These are phyloP conservation scores for Cladophialophora yegresii DNA, from an alignment of 2,329 filamentous ascomycete species.

Conservation along the genomic window DNA sequence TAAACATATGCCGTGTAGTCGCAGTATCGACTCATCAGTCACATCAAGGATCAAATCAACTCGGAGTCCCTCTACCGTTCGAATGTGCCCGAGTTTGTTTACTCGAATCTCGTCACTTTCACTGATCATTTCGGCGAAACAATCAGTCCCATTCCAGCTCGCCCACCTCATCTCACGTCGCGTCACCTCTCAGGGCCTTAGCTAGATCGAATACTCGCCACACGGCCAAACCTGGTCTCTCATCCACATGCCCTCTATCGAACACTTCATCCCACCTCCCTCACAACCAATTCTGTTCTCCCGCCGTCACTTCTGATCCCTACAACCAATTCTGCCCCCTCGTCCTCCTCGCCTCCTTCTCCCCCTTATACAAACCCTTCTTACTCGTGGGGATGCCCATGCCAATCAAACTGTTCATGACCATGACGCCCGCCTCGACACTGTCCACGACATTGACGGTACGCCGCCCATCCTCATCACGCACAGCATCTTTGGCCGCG, in stretches of 20 bases:
- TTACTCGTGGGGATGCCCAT: conserved; percentile 40
- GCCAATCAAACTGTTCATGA: conserved; percentile 37
- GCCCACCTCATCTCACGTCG: too few relatives aligned
- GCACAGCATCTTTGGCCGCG: conserved; percentile 52
- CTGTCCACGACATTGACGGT: conserved; percentile 55
- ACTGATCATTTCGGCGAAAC: not conserved
- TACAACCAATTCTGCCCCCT: conserved; percentile 40
- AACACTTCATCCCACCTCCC: too few relatives aligned
- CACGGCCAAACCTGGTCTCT: too few relatives aligned
- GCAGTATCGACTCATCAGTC: not conserved
- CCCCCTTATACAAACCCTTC: conserved; percentile 39
- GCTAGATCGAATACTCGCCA: too few relatives aligned
- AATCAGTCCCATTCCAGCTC: too few relatives aligned
- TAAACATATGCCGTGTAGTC: not conserved
- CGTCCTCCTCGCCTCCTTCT: conserved; percentile 35
- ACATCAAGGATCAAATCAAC: not conserved
- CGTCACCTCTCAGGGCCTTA: too few relatives aligned
- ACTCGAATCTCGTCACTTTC: not conserved
- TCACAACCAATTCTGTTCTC: conserved; percentile 35
- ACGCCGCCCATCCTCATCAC: conserved; percentile 42
- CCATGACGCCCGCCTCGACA: conserved; percentile 47
- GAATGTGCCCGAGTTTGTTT: not conserved
- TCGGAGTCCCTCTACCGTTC: not conserved
- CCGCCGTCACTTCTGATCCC: too few relatives aligned
- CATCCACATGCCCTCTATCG: too few relatives aligned